Conservation (phyloP, 139 green algal species). For the Coccomyxa sp. region DNA sequence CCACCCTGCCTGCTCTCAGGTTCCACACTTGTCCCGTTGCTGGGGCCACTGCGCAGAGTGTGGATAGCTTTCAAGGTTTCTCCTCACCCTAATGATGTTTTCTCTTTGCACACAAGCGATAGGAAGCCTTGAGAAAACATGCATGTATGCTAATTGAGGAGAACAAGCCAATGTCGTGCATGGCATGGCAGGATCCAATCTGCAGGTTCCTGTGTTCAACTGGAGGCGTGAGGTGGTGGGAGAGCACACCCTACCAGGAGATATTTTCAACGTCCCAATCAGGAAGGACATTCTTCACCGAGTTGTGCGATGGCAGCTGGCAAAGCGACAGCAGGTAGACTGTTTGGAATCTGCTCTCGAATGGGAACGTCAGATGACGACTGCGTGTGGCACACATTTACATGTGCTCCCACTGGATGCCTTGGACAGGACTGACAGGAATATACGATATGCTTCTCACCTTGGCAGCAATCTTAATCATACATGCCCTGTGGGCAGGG, state of each 20-base stretch:
- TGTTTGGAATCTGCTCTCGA: background rate
- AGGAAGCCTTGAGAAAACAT: too few relatives aligned
- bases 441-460: background rate
- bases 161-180: too few relatives aligned
- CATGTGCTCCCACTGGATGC: background rate
- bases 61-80: too few relatives aligned
- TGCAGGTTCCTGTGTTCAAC: slow-evolving; percentile 10
- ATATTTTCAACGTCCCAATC: slow-evolving; percentile 64
- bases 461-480: too few relatives aligned
- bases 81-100: too few relatives aligned
- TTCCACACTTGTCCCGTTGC: too few relatives aligned
- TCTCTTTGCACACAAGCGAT: too few relatives aligned
- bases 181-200: too few relatives aligned
- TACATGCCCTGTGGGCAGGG: slow-evolving; percentile 33
- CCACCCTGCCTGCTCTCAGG: too few relatives aligned
- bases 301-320: slow-evolving; percentile 83
- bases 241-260: slow-evolving; percentile 27
- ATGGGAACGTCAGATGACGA: background rate
- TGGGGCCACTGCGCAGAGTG: too few relatives aligned
- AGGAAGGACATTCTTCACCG: slow-evolving; percentile 83
- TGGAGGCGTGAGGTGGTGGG: slow-evolving; percentile 17
- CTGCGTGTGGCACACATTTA: background rate
- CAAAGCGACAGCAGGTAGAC: slow-evolving; percentile 68
- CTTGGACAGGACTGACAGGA: too few relatives aligned
- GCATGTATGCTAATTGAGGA: too few relatives aligned